Evolutionary conservation across 495 filamentous ascomycete genomes (phyloP).

Genomic region (Pseudomonodictys pantanalensis): DNA sequence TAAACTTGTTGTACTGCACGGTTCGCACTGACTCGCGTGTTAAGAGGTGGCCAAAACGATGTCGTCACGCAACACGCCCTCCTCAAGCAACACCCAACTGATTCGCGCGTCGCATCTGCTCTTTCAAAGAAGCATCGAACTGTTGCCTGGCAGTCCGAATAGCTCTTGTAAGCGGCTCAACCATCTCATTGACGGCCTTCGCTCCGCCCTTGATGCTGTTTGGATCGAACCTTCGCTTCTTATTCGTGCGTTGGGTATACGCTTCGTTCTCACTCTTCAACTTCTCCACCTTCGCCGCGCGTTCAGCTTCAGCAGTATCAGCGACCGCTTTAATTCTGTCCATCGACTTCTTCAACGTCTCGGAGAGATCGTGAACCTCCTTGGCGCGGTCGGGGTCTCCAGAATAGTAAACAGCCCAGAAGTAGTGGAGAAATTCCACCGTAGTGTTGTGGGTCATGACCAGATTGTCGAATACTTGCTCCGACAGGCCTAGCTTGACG

Average conservation of each 20-base stretch:
- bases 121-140: slow-evolving; percentile 63
- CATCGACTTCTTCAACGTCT: slow-evolving; percentile 69
- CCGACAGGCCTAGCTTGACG: slow-evolving; percentile 61
- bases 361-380: slow-evolving; percentile 72
- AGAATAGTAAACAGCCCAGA: slow-evolving; percentile 86
- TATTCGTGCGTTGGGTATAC: slow-evolving; percentile 64
- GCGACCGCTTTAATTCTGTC: slow-evolving; percentile 82
- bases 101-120: slow-evolving; percentile 43
- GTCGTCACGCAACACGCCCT: too few relatives aligned
- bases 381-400: slow-evolving; percentile 71
- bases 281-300: slow-evolving; percentile 55
- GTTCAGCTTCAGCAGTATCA: slow-evolving; percentile 71
- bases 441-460: slow-evolving; percentile 87
- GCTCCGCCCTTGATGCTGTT: slow-evolving; percentile 68
- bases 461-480: slow-evolving; percentile 65
- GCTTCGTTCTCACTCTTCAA: slow-evolving; percentile 66
- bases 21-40: too few relatives aligned
- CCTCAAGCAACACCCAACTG: slow-evolving; percentile 1
- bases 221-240: slow-evolving; percentile 62
- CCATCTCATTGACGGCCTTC: slow-evolving; percentile 69
- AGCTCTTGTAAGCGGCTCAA: slow-evolving; percentile 66
- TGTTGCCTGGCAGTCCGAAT: slow-evolving; percentile 60
- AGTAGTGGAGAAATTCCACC: slow-evolving; percentile 91
- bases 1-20: too few relatives aligned
- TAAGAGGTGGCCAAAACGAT: too few relatives aligned